A percentile compares a stretch with the other conserved stretches of the same genome.
Evolutionary conservation across 164 flowering plant species (phyloP).

Genomic region (Vitis labrusca): DNA sequence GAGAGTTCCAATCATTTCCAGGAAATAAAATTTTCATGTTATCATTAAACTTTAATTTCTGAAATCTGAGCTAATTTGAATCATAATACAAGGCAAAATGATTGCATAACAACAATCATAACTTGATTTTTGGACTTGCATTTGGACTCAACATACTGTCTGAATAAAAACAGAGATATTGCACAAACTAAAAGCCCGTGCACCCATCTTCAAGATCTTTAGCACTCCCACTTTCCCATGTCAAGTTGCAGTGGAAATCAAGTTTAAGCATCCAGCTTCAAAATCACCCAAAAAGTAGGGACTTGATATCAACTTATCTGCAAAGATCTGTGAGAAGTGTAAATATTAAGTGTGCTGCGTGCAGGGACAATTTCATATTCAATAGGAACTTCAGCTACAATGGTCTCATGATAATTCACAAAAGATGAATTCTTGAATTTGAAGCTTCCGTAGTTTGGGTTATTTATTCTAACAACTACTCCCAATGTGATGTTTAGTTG

Average conservation of each 20-base stretch:
- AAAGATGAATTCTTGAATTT: conserved; percentile 27
- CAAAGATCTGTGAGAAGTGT: conserved; percentile 18
- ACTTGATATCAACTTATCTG: conserved; percentile 20
- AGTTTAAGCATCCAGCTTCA: conserved; percentile 23
- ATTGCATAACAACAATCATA: conserved; percentile 6
- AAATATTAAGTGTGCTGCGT: conserved; percentile 21
- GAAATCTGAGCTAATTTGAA: no score
- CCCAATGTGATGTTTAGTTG: conserved; percentile 25
- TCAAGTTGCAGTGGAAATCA: conserved; percentile 30
- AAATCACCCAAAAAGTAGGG: conserved; percentile 25
- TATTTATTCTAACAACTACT: conserved; percentile 27
- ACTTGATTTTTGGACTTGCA: conserved; percentile 40
- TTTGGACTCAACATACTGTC: conserved; percentile 14
- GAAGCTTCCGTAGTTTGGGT: conserved; percentile 51
- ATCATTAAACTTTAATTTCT: background rate
- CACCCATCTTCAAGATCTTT: conserved; percentile 34
- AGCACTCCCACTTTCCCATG: conserved; percentile 34
- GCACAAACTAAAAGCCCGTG: conserved; percentile 29
- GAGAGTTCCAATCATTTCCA: no score
- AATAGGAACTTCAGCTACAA: conserved; percentile 32
- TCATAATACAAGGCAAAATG: no score
- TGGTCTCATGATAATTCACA: conserved; percentile 22
- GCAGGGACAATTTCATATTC: conserved; percentile 27
- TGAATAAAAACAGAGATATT: conserved; percentile 28
- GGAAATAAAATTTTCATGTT: no score